phyloP scores from a whole-genome alignment of 495 filamentous ascomycete species.

The Hypoxylon trugodes region DNA sequence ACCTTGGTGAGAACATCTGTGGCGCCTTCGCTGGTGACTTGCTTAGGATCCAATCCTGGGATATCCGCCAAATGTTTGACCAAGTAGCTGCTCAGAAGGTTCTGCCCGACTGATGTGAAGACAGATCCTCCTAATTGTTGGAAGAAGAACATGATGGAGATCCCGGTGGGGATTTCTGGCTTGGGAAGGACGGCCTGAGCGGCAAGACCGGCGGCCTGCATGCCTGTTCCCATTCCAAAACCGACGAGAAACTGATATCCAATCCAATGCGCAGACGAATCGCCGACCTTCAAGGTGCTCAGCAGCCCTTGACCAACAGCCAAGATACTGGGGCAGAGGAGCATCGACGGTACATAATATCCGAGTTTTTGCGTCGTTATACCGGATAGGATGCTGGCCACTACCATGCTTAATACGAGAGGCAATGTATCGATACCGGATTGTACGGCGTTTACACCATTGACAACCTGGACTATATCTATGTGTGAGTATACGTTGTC shows the following conservation, averaged over 20 bases:
- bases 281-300: slow-evolving; percentile 66
- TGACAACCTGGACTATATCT: slow-evolving; percentile 75
- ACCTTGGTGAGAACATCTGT: slow-evolving; percentile 61
- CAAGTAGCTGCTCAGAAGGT: slow-evolving; percentile 68
- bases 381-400: slow-evolving; percentile 60
- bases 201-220: slow-evolving; percentile 72
- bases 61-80: slow-evolving; percentile 56
- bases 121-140: slow-evolving; percentile 73
- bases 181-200: slow-evolving; percentile 67
- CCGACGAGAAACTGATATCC: slow-evolving; percentile 77
- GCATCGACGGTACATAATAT: slow-evolving; percentile 75
- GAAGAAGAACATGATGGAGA: slow-evolving; percentile 70
- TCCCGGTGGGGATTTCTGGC: slow-evolving; percentile 67
- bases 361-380: slow-evolving; percentile 62
- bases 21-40: slow-evolving; percentile 64
- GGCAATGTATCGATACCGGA: slow-evolving; percentile 70
- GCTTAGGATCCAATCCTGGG: slow-evolving; percentile 54
- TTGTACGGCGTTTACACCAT: slow-evolving; percentile 63
- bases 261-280: slow-evolving; percentile 68
- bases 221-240: slow-evolving; percentile 74
- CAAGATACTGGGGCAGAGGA: slow-evolving; percentile 65
- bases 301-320: slow-evolving; percentile 73
- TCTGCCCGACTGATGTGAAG: slow-evolving; percentile 70
- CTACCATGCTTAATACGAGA: slow-evolving; percentile 60
- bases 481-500: slow-evolving; percentile 56